A percentile compares a stretch with the other conserved stretches of the same genome.
phyloP scores from a whole-genome alignment of 139 green algal genomes.

The Coccomyxa sp. region DNA sequence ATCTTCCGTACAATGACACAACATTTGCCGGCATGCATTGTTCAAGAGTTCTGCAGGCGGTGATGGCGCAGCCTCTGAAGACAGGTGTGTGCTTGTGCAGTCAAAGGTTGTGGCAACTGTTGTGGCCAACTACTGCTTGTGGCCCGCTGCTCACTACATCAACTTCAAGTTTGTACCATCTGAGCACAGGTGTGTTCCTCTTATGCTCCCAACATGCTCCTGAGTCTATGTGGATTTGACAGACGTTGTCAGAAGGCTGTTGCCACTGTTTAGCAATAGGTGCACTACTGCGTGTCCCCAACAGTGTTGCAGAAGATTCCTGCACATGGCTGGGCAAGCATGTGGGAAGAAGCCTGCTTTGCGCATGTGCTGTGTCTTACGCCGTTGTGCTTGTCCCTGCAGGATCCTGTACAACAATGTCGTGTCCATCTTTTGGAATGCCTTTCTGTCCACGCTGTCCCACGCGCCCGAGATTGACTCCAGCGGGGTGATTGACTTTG shows the following conservation, averaged over 20 bases:
- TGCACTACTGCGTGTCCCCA: not conserved
- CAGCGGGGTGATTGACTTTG: not conserved
- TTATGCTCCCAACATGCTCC: not conserved
- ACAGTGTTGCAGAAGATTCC: too few species aligned
- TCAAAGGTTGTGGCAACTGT: slow-evolving; percentile 52
- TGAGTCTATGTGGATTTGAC: not conserved
- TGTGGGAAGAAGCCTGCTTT: not conserved
- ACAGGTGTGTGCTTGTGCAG: slow-evolving; percentile 7
- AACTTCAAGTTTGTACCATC: slow-evolving; percentile 78
- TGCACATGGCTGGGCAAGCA: too few species aligned
- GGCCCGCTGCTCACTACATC: slow-evolving; percentile 70
- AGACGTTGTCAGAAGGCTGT: not conserved
- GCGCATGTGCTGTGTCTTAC: not conserved
- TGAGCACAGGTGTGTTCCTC: slow-evolving; percentile 25
- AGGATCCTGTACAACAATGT: slow-evolving; percentile 84
- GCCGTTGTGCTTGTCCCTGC: not conserved
- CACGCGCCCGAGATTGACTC: slow-evolving; percentile 16
- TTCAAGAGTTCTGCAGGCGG: not conserved
- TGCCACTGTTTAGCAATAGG: not conserved
- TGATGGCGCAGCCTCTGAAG: not conserved
- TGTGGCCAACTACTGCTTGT: slow-evolving; percentile 65
- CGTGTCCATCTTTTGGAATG: slow-evolving; percentile 23
- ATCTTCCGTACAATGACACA: not conserved
- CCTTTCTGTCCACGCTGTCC: slow-evolving; percentile 23
- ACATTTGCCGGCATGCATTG: not conserved